These are phyloP conservation scores for Asparagopsis taxiformis DNA, from an alignment of 31 red algal genomes.

Conservation along the genomic window DNA sequence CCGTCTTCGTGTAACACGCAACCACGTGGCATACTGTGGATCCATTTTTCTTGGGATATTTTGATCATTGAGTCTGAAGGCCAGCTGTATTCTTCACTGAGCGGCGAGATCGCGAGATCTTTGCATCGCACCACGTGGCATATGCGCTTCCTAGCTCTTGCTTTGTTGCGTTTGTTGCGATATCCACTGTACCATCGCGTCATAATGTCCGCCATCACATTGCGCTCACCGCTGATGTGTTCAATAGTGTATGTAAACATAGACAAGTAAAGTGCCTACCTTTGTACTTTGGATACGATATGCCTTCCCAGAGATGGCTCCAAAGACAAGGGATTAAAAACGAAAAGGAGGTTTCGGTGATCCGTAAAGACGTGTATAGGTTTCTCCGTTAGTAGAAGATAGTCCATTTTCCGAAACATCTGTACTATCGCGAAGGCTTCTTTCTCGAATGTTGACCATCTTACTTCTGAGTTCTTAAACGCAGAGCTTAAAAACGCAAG, in stretches of 20 bases:
- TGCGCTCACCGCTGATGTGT: not conserved
- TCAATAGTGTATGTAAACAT: constrained; percentile 16
- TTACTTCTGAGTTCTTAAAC: not conserved
- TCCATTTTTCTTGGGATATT: not conserved
- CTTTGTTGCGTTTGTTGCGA: not conserved
- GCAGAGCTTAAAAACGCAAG: constrained; percentile 4
- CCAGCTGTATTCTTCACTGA: not conserved
- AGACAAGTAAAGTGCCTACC: not conserved
- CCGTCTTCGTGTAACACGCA: not conserved
- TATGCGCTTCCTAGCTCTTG: not conserved
- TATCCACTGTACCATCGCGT: constrained; percentile 50
- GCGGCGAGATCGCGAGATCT: not conserved
- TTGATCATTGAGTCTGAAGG: not conserved
- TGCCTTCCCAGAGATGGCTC: constrained; percentile 17
- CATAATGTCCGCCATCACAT: constrained; percentile 40
- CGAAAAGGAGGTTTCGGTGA: constrained; percentile 28
- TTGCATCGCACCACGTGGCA: not conserved
- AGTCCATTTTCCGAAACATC: not conserved
- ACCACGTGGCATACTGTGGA: not conserved
- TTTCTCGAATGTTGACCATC: constrained; percentile 8
- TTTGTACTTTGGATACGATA: not conserved
- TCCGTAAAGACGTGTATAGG: constrained; percentile 12
- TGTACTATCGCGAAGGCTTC: constrained; percentile 24
- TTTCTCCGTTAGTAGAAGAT: not conserved
- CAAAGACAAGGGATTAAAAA: constrained; percentile 18